phyloP scores from a whole-genome alignment of 495 filamentous ascomycete genomes.

The Talaromyces liani region DNA sequence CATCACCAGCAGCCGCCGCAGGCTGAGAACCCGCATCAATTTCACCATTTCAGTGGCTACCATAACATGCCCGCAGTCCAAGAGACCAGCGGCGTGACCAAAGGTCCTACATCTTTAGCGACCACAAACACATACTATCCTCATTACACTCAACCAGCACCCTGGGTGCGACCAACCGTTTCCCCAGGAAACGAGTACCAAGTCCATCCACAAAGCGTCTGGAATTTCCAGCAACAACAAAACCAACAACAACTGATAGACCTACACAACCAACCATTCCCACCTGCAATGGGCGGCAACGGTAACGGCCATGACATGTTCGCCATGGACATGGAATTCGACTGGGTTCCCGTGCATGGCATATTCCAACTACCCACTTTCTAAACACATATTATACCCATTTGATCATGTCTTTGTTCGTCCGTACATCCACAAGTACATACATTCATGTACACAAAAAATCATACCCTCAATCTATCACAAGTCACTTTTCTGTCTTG shows the following conservation, averaged over 20 bases:
- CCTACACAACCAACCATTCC: neutral
- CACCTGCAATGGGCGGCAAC: neutral
- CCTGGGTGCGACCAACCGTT: neutral
- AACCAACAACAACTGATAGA: neutral
- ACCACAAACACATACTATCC: conserved; percentile 1
- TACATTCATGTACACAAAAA: neutral
- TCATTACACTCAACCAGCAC: neutral
- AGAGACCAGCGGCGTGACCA: neutral
- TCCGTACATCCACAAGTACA: neutral
- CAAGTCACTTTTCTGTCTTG: neutral
- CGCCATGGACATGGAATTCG: conserved; percentile 7
- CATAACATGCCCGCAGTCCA: neutral
- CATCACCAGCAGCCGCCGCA: neutral
- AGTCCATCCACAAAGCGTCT: neutral
- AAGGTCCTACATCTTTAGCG: neutral
- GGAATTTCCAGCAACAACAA: conserved; percentile 1
- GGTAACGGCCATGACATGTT: neutral
- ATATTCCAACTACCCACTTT: conserved; percentile 7
- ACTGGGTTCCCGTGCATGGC: conserved; percentile 7
- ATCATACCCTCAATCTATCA: neutral
- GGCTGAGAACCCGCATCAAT: neutral
- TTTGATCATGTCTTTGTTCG: neutral
- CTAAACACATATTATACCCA: neutral
- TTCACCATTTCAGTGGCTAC: neutral
- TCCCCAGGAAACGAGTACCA: neutral